A percentile compares a stretch with the other conserved stretches of the same genome.
Conservation (phyloP, 495 filamentous ascomycete species). For the Lophium mytilinum region DNA sequence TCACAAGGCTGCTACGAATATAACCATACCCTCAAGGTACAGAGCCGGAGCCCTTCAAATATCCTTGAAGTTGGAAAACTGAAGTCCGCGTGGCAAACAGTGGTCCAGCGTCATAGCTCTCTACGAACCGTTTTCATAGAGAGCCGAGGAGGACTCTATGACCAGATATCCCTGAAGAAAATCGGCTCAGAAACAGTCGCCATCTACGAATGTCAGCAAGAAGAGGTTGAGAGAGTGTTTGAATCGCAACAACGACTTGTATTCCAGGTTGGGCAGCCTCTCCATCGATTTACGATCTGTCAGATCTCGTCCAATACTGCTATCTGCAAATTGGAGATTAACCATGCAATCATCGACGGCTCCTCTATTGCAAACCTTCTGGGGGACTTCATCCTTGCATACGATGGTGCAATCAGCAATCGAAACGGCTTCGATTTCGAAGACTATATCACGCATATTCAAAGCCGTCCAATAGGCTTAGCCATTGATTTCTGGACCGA, state of each 20-base stretch:
- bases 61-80: constrained; percentile 7
- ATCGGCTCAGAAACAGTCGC: constrained; percentile 6
- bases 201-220: constrained; percentile 5
- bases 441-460: constrained; percentile 14
- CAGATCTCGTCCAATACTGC: constrained; percentile 2
- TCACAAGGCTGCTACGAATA: constrained; percentile 14
- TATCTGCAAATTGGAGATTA: constrained; percentile 14
- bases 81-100: constrained; percentile 5
- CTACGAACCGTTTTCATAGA: constrained; percentile 19
- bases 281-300: constrained; percentile 14
- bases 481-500: constrained; percentile 13
- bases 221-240: constrained; percentile 5
- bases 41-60: constrained; percentile 7
- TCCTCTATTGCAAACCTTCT: constrained; percentile 24
- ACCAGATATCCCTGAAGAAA: constrained; percentile 10
- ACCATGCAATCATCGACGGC: constrained; percentile 16
- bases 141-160: constrained; percentile 11
- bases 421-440: constrained; percentile 4
- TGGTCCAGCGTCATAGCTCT: constrained; percentile 16
- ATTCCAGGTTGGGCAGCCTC: constrained; percentile 2
- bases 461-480: background rate
- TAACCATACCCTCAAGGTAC: constrained; percentile 13
- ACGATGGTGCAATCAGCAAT: constrained; percentile 11
- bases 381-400: constrained; percentile 28
- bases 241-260: background rate